Conservation (phyloP, 164 flowering plant genomes). For the Magnolia kwangsiensis region DNA sequence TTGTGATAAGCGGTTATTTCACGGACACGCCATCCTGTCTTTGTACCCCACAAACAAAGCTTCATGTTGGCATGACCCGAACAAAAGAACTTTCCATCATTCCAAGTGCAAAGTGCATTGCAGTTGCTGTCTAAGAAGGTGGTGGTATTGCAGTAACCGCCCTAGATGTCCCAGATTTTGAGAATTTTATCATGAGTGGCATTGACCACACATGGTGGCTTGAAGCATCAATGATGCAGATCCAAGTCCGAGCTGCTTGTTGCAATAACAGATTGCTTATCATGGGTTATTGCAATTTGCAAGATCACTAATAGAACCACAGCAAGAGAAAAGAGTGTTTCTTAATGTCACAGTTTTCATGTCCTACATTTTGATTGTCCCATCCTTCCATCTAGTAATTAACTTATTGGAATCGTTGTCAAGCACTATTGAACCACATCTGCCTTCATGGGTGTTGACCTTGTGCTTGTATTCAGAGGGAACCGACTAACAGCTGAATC, state of each 20-base stretch:
- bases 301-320: no score
- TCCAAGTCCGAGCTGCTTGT: slow-evolving; percentile 17
- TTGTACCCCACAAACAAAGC: slow-evolving; percentile 80
- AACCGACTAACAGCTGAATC: slow-evolving; percentile 48
- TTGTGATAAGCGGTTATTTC: slow-evolving; percentile 21
- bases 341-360: slow-evolving; percentile 53
- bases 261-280: no score
- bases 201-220: slow-evolving; percentile 70
- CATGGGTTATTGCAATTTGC: no score
- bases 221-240: slow-evolving; percentile 86
- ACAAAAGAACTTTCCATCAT: slow-evolving; percentile 79
- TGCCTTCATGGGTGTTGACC: slow-evolving; percentile 85
- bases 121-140: slow-evolving; percentile 77
- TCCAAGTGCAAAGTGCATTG: slow-evolving; percentile 77
- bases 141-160: slow-evolving; percentile 80
- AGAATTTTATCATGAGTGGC: slow-evolving; percentile 95
- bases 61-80: slow-evolving; percentile 95
- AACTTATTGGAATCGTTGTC: slow-evolving; percentile 63
- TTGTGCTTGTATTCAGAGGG: slow-evolving; percentile 60
- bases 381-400: slow-evolving; percentile 89
- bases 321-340: slow-evolving; percentile 45
- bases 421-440: slow-evolving; percentile 73
- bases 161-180: slow-evolving; percentile 84
- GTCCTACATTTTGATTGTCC: slow-evolving; percentile 81
- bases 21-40: slow-evolving; percentile 67